phyloP scores from a whole-genome alignment of 768 basidiomycete genomes.

The Suillus placidus region DNA sequence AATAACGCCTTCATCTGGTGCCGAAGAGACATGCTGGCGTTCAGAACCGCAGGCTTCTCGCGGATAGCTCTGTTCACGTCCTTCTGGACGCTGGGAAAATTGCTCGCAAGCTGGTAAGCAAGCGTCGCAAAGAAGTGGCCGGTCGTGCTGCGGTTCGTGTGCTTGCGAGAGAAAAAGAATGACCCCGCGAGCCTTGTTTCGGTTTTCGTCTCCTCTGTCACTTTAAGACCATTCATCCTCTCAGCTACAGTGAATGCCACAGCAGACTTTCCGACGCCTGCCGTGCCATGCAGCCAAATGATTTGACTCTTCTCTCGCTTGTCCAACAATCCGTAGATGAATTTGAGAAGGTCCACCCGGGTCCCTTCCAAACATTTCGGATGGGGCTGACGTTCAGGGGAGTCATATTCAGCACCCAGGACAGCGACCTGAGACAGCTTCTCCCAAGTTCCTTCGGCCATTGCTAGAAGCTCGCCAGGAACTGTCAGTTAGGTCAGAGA shows the following conservation, averaged over 20 bases:
- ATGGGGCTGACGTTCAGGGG: neutral
- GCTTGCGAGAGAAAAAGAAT: constrained; percentile 2
- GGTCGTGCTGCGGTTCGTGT: neutral
- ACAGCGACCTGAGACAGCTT: neutral
- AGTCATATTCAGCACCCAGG: neutral
- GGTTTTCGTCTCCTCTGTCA: neutral
- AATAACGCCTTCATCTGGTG: neutral
- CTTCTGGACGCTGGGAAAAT: neutral
- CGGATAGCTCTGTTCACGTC: neutral
- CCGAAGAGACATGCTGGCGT: neutral
- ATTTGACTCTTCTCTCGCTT: neutral
- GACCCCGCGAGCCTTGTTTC: neutral
- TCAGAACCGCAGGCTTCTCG: neutral
- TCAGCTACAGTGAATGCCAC: constrained; percentile 3
- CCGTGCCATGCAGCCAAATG: neutral
- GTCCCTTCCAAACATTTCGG: constrained; percentile 1
- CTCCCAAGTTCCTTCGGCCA: neutral
- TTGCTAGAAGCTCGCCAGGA: too few relatives aligned
- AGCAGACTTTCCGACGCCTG: neutral
- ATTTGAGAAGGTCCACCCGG: neutral
- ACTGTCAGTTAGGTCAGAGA: neutral
- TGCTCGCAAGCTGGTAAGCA: neutral
- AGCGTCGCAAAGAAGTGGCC: neutral
- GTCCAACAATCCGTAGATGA: neutral
- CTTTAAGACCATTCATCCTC: neutral